Evolutionary conservation across 306 rosid species (phyloP), one percentile per base, ranked within the genome.

Genomic region (Arachis hypogaea): DNA sequence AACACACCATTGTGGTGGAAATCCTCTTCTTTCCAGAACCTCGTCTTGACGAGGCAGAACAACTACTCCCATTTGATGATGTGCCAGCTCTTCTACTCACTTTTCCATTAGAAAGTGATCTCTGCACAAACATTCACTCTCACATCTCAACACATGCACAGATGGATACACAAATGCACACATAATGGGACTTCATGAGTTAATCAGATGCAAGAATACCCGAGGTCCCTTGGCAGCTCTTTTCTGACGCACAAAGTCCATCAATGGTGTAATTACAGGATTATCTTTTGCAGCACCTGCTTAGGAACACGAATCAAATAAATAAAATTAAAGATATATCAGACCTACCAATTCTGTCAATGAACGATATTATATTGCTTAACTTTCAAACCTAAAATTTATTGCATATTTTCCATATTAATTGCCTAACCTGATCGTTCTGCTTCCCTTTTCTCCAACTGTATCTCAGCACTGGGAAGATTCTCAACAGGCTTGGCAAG

Each of bases 401-500:
- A 60, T n/a, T 3, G 59, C 58, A 73, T 2, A 73, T 50, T 62
- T 72, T 40, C 59, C 56, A 66, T 54, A 54, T 22, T 41, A 51
- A 63, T 6, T 7, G 63, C 87, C 93, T 79, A 77, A 90, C 93
- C 93, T 79, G 89, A 78, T 72, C 86, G 87, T 73, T 88, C 89
- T 7, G 93, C 89, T 59, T 90, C 96, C 82, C 89, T 86, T 82
- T 89, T 88, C 78, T 90, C 96, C 83, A 90, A 66, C 44, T 90
- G 93, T 74, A 86, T 84, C 83, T 90, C 93, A 8, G 96, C 96
- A 72, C 93, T 90, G 9, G 96, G 93, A 80, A 90, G 96, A 83
- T 84, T 87, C 87, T 90, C 93, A 11, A 81, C 80, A 65, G 96
- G 96, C 78, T 90, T 88, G 44, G 84, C 83, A 74, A 84, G 82